These are phyloP conservation scores for Leishmania guyanensis DNA, from an alignment of 208 protist genomes.

Conservation along the genomic window DNA sequence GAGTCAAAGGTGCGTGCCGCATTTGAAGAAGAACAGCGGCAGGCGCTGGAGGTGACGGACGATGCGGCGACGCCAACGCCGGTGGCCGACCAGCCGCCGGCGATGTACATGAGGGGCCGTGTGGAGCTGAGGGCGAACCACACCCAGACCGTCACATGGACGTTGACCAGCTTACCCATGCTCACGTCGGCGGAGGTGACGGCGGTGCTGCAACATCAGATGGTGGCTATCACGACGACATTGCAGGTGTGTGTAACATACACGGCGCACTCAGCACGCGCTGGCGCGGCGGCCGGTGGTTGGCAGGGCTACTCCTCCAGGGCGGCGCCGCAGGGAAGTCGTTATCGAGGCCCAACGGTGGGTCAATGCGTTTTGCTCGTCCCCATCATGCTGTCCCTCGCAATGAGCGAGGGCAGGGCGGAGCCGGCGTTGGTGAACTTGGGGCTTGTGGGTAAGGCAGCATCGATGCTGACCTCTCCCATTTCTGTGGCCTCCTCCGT, in stretches of 20 bases:
- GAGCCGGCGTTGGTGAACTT: conserved; percentile 46
- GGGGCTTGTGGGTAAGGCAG: conserved; percentile 32
- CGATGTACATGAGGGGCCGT: conserved; percentile 32
- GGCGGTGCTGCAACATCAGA: conserved; percentile 43
- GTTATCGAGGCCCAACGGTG: conserved; percentile 28
- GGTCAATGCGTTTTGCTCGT: conserved; percentile 52
- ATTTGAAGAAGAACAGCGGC: conserved; percentile 29
- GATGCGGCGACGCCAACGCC: background rate
- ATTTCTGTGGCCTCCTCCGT: conserved; percentile 1
- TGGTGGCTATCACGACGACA: conserved; percentile 44
- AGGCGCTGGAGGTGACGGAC: background rate
- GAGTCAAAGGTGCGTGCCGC: conserved; percentile 22
- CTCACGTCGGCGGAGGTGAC: conserved; percentile 44
- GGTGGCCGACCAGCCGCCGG: conserved; percentile 6
- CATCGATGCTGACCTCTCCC: conserved; percentile 20
- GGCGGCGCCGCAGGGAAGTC: conserved; percentile 20
- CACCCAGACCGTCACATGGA: conserved; percentile 52
- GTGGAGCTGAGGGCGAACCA: conserved; percentile 51
- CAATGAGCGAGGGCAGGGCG: conserved; percentile 69
- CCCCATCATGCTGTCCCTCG: conserved; percentile 41
- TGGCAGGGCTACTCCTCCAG: conserved; percentile 17
- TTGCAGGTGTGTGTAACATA: conserved; percentile 65
- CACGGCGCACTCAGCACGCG: conserved; percentile 33
- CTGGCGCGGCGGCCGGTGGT: conserved; percentile 3
- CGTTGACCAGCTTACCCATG: conserved; percentile 39